Evolutionary conservation across 2,329 filamentous ascomycete species (phyloP).

Genomic region (Colletotrichum liaoningense): DNA sequence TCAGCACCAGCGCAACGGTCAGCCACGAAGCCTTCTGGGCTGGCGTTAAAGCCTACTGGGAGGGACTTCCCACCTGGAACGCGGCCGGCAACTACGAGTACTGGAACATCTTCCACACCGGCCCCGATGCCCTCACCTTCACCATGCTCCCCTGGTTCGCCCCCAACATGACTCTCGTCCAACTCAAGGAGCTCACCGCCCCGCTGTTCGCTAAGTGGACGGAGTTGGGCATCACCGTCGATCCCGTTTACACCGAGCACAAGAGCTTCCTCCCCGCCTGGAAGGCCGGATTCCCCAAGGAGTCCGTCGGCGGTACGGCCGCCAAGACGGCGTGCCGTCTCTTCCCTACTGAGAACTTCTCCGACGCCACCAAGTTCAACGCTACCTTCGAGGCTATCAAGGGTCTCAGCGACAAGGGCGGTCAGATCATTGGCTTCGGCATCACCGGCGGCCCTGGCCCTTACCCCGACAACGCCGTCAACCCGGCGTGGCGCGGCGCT

Average conservation of each 20-base stretch:
- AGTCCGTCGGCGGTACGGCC: constrained; percentile 23
- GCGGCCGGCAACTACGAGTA: constrained; percentile 41
- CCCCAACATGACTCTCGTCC: constrained; percentile 43
- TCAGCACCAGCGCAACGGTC: constrained; percentile 41
- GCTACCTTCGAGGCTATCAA: constrained; percentile 50
- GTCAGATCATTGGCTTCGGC: constrained; percentile 53
- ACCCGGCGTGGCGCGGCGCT: constrained; percentile 58
- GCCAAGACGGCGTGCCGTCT: constrained; percentile 26
- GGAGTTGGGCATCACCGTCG: constrained; percentile 42
- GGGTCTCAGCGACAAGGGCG: constrained; percentile 52
- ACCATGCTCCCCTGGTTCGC: constrained; percentile 46
- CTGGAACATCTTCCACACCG: constrained; percentile 40
- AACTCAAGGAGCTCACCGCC: constrained; percentile 49
- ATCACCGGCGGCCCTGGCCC: constrained; percentile 46
- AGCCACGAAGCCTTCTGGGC: constrained; percentile 42
- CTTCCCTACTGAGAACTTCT: constrained; percentile 19
- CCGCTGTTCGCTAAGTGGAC: constrained; percentile 47
- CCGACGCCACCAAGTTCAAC: constrained; percentile 40
- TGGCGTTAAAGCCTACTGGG: constrained; percentile 40
- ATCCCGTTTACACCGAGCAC: constrained; percentile 40
- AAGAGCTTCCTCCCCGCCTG: constrained; percentile 42
- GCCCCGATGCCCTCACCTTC: constrained; percentile 39
- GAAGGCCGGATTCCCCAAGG: constrained; percentile 39
- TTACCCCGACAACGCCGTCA: constrained; percentile 48
- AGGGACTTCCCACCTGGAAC: constrained; percentile 37